Percentiles rank a stretch among this genome's conserved stretches.
Conservation (phyloP, 495 filamentous ascomycete species). For the Trichoderma asperelloides region DNA sequence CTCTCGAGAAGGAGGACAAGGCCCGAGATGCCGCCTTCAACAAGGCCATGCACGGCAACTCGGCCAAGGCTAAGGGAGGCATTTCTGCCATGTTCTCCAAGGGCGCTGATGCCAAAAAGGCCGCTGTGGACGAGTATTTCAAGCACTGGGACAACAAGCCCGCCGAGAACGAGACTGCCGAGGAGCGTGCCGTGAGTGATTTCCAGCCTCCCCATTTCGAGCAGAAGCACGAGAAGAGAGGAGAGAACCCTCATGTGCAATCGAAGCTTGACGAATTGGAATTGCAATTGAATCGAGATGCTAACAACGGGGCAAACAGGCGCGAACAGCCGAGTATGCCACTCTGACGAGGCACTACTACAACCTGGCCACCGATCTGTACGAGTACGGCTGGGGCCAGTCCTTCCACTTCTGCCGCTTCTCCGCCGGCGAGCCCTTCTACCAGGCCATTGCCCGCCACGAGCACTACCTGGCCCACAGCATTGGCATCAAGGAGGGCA, state of each 20-base stretch:
- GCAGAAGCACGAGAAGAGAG: too few species aligned
- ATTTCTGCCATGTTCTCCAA: constrained; percentile 81
- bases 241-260: not conserved
- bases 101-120: constrained; percentile 70
- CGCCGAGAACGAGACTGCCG: constrained; percentile 72
- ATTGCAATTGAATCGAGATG: not conserved
- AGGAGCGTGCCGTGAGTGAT: constrained; percentile 58
- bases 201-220: not conserved
- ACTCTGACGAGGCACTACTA: constrained; percentile 98
- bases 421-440: constrained; percentile 77
- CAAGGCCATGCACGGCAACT: constrained; percentile 83
- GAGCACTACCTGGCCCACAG: constrained; percentile 95
- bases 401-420: constrained; percentile 99
- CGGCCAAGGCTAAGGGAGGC: constrained; percentile 59
- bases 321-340: constrained; percentile 83
- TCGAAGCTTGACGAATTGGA: too few species aligned
- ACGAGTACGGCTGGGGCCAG: constrained; percentile 94
- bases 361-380: constrained; percentile 94
- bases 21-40: constrained; percentile 88
- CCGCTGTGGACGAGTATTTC: constrained; percentile 95
- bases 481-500: constrained; percentile 76
- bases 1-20: constrained; percentile 79
- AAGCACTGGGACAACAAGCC: constrained; percentile 98
- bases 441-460: constrained; percentile 90
- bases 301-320: constrained; percentile 34